Conservation (phyloP, 805 yeast species). For the Danielia oregonensis region DNA sequence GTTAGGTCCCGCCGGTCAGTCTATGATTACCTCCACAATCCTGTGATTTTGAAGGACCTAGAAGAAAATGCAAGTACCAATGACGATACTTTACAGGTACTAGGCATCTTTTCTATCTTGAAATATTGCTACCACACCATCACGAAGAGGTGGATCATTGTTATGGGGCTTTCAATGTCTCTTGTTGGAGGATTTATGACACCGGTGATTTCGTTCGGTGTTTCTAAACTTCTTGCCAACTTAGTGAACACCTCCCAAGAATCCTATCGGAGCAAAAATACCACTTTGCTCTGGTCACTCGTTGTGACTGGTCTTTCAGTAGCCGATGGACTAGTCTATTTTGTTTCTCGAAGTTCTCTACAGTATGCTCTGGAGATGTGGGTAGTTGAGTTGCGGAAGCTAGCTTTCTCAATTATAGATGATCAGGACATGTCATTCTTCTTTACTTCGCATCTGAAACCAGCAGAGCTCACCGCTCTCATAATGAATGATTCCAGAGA, state of each 20-base stretch:
- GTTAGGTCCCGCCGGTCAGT: neutral
- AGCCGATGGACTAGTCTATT: slow-evolving; percentile 56
- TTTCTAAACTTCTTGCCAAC: slow-evolving; percentile 65
- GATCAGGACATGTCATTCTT: slow-evolving; percentile 56
- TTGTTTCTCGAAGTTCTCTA: slow-evolving; percentile 47
- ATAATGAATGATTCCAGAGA: slow-evolving; percentile 82
- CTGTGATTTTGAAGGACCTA: slow-evolving; percentile 21
- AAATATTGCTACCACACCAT: slow-evolving; percentile 20
- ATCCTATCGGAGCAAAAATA: slow-evolving; percentile 14
- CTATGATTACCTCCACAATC: slow-evolving; percentile 19
- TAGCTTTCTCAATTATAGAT: slow-evolving; percentile 46
- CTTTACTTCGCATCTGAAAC: slow-evolving; percentile 30
- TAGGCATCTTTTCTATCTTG: slow-evolving; percentile 22
- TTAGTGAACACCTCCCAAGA: slow-evolving; percentile 44
- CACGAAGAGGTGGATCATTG: slow-evolving; percentile 22
- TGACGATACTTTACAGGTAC: slow-evolving; percentile 15
- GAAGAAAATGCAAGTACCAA: slow-evolving; percentile 8
- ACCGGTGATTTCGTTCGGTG: slow-evolving; percentile 76
- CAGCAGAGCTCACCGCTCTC: slow-evolving; percentile 59
- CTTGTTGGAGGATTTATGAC: slow-evolving; percentile 57
- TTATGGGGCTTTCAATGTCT: slow-evolving; percentile 52
- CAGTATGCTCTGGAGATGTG: slow-evolving; percentile 65
- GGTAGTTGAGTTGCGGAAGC: slow-evolving; percentile 51
- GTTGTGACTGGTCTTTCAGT: slow-evolving; percentile 60
- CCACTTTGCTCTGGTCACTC: slow-evolving; percentile 55